phyloP scores from a whole-genome alignment of 805 yeast species.

The Wickerhamomyces subpelliculosus region DNA sequence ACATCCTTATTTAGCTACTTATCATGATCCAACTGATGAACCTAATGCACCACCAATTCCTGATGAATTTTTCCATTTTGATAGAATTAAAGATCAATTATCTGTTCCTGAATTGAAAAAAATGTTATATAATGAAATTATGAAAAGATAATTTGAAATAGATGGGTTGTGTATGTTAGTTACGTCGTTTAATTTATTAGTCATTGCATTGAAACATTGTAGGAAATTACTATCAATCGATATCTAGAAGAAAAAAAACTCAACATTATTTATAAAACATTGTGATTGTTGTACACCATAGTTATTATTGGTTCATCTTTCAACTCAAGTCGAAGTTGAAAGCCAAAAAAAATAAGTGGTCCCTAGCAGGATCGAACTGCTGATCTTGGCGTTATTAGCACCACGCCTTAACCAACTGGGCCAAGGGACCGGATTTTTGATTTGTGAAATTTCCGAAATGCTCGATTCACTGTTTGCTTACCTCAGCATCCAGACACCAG shows the following conservation, averaged over 20 bases:
- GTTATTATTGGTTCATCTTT: not conserved
- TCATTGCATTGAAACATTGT: too few relatives aligned
- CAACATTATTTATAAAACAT: too few relatives aligned
- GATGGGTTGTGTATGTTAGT: too few relatives aligned
- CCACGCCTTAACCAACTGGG: slow-evolving; percentile 59
- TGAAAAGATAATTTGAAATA: slow-evolving; percentile 22
- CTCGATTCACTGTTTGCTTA: too few relatives aligned
- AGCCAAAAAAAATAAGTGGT: slow-evolving; percentile 30
- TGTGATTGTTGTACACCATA: too few relatives aligned
- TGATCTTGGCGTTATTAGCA: slow-evolving; percentile 56
- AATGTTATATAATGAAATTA: slow-evolving; percentile 75
- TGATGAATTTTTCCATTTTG: slow-evolving; percentile 84
- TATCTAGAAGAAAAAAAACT: too few relatives aligned
- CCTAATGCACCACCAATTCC: slow-evolving; percentile 82
- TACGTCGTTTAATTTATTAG: too few relatives aligned
- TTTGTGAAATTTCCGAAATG: too few relatives aligned
- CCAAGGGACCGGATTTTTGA: slow-evolving; percentile 38
- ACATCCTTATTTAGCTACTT: slow-evolving; percentile 82
- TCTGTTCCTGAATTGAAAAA: slow-evolving; percentile 69
- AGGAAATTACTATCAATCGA: too few relatives aligned
- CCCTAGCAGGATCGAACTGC: slow-evolving; percentile 89
- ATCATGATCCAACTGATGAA: slow-evolving; percentile 93
- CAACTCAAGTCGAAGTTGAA: not conserved
- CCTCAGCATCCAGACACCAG: too few relatives aligned
- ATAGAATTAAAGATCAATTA: slow-evolving; percentile 72